Evolutionary conservation across 139 green algal species (phyloP).

Genomic region (Trebouxia sp.): DNA sequence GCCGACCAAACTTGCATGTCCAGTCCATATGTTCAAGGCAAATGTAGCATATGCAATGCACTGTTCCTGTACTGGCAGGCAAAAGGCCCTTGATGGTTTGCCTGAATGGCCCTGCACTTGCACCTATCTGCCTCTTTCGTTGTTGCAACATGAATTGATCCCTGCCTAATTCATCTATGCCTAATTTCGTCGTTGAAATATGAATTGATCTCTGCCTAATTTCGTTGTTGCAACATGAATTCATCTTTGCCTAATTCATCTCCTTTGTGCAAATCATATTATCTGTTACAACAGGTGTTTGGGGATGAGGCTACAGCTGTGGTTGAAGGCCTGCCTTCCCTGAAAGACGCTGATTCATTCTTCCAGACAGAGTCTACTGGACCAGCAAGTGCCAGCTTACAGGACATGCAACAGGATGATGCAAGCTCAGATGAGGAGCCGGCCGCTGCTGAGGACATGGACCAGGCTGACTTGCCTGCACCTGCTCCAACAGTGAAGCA

Average conservation of each 20-base stretch:
- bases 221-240: not conserved
- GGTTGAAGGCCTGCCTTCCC: slow-evolving; percentile 67
- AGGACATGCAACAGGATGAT: not conserved
- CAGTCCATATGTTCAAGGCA: no score
- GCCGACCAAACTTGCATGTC: no score
- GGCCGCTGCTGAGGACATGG: slow-evolving; percentile 51
- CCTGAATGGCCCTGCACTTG: not conserved
- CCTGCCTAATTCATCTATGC: not conserved
- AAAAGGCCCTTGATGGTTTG: no score
- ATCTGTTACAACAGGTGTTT: slow-evolving; percentile 72
- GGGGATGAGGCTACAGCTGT: slow-evolving; percentile 67
- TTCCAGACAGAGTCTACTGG: slow-evolving; percentile 63
- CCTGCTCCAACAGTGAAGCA: not conserved
- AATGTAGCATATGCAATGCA: no score
- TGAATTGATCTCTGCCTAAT: not conserved
- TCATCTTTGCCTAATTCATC: not conserved
- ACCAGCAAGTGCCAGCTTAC: slow-evolving; percentile 1
- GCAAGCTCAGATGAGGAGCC: not conserved
- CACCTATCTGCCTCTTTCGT: not conserved
- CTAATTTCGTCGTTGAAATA: not conserved
- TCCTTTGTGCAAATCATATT: not conserved
- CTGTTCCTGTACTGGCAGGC: no score
- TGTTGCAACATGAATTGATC: not conserved
- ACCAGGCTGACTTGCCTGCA: slow-evolving; percentile 7
- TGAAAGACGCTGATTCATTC: slow-evolving; percentile 55